Percentiles rank a stretch among this genome's conserved stretches.
These are phyloP conservation scores for Priceomyces haplophilus DNA, from an alignment of 805 yeast genomes.

Conservation along the genomic window DNA sequence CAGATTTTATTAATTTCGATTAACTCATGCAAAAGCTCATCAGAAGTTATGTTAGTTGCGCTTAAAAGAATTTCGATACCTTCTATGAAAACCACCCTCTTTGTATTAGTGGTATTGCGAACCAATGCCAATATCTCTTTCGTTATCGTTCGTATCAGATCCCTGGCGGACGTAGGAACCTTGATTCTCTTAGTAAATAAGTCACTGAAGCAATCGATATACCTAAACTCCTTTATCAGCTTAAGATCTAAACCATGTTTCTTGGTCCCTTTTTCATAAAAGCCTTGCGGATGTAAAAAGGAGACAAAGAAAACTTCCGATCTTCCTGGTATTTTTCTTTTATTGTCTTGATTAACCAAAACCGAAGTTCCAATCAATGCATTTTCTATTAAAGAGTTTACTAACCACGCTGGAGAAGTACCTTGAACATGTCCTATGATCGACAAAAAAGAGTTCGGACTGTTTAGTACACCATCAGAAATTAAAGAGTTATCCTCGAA, in stretches of 20 bases:
- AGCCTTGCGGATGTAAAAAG: constrained; percentile 31
- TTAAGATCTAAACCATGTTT: constrained; percentile 38
- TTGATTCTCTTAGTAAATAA: constrained; percentile 37
- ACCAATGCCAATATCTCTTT: constrained; percentile 13
- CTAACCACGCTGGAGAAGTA: constrained; percentile 64
- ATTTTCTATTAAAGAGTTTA: constrained; percentile 53
- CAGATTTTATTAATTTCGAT: constrained; percentile 30
- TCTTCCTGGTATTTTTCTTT: constrained; percentile 16
- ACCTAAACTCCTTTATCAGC: constrained; percentile 23
- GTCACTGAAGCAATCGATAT: constrained; percentile 47
- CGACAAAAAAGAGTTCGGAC: constrained; percentile 18
- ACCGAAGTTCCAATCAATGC: constrained; percentile 45
- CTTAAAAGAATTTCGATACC: constrained; percentile 46
- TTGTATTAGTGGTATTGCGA: constrained; percentile 2
- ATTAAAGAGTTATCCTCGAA: constrained; percentile 51
- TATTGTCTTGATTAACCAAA: constrained; percentile 34
- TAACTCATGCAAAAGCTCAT: constrained; percentile 33
- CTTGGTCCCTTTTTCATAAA: constrained; percentile 32
- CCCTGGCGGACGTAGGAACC: constrained; percentile 16
- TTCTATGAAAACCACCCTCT: constrained; percentile 41
- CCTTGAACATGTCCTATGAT: constrained; percentile 40
- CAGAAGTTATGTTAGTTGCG: constrained; percentile 37
- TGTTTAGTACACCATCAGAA: constrained; percentile 20
- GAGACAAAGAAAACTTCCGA: constrained; percentile 35
- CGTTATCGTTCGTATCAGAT: constrained; percentile 17